A percentile compares a stretch with the other conserved stretches of the same genome.
phyloP scores from a whole-genome alignment of 768 basidiomycete genomes.

The Symmetrospora coprosmae region DNA sequence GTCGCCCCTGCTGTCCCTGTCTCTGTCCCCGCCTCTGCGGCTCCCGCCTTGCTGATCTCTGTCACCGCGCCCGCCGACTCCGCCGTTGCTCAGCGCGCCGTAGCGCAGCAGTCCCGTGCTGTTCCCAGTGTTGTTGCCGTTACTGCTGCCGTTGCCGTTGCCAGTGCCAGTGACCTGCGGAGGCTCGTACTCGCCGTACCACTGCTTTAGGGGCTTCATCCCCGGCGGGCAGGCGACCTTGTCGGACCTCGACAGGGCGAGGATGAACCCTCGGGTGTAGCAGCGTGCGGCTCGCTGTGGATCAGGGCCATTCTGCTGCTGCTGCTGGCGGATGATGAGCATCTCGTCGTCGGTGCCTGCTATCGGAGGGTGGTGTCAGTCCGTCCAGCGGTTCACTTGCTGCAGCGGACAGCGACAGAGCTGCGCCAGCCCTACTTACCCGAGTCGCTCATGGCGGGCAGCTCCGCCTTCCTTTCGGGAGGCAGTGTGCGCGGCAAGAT shows the following conservation, averaged over 20 bases:
- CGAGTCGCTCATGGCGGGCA: not conserved
- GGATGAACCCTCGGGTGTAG: not conserved
- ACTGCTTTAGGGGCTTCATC: constrained; percentile 7
- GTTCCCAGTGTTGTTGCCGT: not conserved
- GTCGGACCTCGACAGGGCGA: constrained; percentile 14
- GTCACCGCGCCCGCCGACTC: too few relatives aligned
- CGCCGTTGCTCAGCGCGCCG: too few relatives aligned
- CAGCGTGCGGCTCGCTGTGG: not conserved
- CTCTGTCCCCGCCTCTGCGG: not conserved
- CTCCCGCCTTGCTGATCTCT: not conserved
- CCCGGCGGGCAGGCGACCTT: constrained; percentile 1
- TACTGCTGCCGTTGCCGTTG: not conserved
- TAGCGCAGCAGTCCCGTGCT: too few relatives aligned
- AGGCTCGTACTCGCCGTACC: constrained; percentile 19
- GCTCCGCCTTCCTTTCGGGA: too few relatives aligned
- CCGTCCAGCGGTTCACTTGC: too few relatives aligned
- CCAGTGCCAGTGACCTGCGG: not conserved
- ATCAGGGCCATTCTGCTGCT: not conserved
- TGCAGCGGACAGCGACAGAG: too few relatives aligned
- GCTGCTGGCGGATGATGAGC: constrained; percentile 1
- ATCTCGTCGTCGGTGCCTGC: constrained; percentile 12
- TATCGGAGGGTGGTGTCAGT: too few relatives aligned
- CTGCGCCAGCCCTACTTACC: too few relatives aligned
- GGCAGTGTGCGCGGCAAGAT: too few relatives aligned
- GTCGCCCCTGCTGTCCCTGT: not conserved